phyloP scores from a whole-genome alignment of 768 basidiomycete genomes.

The Rubroboletus satanas region DNA sequence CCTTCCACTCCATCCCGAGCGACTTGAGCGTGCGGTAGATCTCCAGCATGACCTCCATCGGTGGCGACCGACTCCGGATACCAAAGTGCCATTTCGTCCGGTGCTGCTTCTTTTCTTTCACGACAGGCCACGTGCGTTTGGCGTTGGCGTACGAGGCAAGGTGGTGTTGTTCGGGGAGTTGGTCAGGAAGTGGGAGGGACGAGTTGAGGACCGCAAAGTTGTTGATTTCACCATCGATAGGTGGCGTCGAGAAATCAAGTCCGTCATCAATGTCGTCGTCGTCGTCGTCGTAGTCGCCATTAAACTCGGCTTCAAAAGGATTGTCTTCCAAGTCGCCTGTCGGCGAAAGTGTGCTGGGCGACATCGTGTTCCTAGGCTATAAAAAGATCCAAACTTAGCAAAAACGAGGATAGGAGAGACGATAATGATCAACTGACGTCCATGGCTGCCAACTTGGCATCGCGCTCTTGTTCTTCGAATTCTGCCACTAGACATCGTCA shows the following conservation, averaged over 20 bases:
- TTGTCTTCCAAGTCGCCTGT: slow-evolving; percentile 65
- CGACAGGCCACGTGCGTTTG: slow-evolving; percentile 35
- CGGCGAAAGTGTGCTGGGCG: slow-evolving; percentile 65
- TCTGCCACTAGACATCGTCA: slow-evolving; percentile 52
- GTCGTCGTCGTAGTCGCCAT: slow-evolving; percentile 16
- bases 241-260: slow-evolving; percentile 46
- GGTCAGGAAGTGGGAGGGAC: slow-evolving; percentile 72
- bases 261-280: slow-evolving; percentile 49
- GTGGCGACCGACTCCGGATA: slow-evolving; percentile 88
- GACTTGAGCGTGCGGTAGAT: slow-evolving; percentile 90
- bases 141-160: slow-evolving; percentile 64
- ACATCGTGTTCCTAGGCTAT: slow-evolving; percentile 68
- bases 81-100: slow-evolving; percentile 98
- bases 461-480: slow-evolving; percentile 83
- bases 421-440: slow-evolving; percentile 56
- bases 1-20: slow-evolving; percentile 96
- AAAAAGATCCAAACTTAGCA: not conserved
- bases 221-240: slow-evolving; percentile 38
- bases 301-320: slow-evolving; percentile 77
- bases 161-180: slow-evolving; percentile 62
- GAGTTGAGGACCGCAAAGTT: slow-evolving; percentile 89
- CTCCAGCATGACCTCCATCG: slow-evolving; percentile 99
- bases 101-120: slow-evolving; percentile 66
- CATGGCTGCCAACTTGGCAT: slow-evolving; percentile 73
- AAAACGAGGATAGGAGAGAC: not conserved